A percentile compares a stretch with the other conserved stretches of the same genome.
Conservation (phyloP, 306 rosid species). For the Pueraria montana region DNA sequence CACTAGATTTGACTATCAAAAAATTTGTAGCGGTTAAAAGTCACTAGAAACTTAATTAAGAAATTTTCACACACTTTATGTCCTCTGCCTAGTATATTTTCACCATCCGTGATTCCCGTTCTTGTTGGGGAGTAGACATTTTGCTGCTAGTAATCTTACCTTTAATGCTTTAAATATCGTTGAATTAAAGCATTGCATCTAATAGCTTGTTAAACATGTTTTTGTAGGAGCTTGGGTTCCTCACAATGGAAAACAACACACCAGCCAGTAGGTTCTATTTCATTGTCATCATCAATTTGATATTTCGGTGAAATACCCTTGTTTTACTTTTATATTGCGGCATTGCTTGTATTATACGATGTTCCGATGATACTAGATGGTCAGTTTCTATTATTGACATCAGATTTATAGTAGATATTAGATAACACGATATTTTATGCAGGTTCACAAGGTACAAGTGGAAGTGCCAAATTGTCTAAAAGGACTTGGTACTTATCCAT, state of each 20-base stretch:
- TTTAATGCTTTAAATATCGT: not conserved
- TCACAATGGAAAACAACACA: conserved; percentile 67
- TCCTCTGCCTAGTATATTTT: not conserved
- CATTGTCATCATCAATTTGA: conserved; percentile 36
- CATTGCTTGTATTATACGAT: conserved; percentile 10
- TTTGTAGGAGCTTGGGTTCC: conserved; percentile 78
- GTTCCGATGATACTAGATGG: conserved; percentile 21
- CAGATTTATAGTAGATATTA: conserved; percentile 34
- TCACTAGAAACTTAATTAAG: too few relatives aligned
- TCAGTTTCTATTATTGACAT: conserved; percentile 18
- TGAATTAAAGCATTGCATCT: conserved; percentile 34
- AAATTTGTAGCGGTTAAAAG: too few relatives aligned
- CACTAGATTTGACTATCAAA: too few relatives aligned
- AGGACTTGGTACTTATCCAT: conserved; percentile 70
- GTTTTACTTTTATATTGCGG: not conserved
- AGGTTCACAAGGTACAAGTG: conserved; percentile 72
- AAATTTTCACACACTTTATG: too few relatives aligned
- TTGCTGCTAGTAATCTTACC: conserved; percentile 3
- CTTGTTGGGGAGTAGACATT: not conserved
- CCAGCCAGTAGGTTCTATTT: conserved; percentile 68
- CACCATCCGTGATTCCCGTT: not conserved
- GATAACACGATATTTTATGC: conserved; percentile 45
- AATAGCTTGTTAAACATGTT: conserved; percentile 42
- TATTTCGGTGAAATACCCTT: conserved; percentile 34
- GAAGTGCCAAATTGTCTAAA: conserved; percentile 65